Conservation (phyloP, 805 yeast species). For the Starmerella floris region DNA sequence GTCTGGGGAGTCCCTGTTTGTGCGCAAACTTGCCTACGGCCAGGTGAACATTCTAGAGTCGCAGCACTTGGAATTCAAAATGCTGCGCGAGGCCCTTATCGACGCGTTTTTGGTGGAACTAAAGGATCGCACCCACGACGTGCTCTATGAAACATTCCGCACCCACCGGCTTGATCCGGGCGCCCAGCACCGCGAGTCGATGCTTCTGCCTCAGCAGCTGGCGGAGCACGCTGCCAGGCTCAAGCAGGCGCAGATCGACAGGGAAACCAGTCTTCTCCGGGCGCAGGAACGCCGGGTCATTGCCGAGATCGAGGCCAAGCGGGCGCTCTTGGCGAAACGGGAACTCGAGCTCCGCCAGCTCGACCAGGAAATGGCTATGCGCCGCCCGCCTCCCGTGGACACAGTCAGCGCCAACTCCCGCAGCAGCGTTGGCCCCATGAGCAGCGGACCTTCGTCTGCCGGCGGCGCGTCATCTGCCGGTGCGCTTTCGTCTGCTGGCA, state of each 20-base stretch:
- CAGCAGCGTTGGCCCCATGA: background rate
- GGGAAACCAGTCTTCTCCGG: constrained; percentile 30
- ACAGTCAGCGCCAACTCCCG: constrained; percentile 1
- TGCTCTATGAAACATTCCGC: constrained; percentile 58
- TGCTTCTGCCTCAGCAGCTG: constrained; percentile 30
- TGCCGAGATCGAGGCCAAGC: constrained; percentile 29
- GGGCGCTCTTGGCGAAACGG: constrained; percentile 28
- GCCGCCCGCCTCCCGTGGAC: constrained; percentile 11
- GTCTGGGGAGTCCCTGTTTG: constrained; percentile 53
- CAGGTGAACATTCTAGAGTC: constrained; percentile 78
- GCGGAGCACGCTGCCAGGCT: constrained; percentile 30
- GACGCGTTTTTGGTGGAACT: constrained; percentile 76
- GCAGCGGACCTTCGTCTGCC: background rate
- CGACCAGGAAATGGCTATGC: constrained; percentile 22
- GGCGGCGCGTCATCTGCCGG: background rate
- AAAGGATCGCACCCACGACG: constrained; percentile 67
- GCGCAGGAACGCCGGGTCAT: constrained; percentile 30
- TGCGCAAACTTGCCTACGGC: constrained; percentile 84
- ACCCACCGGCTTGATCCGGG: constrained; percentile 21
- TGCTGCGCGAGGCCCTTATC: constrained; percentile 63
- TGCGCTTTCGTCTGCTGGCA: too few relatives aligned
- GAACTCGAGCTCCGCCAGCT: constrained; percentile 31
- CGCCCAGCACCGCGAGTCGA: constrained; percentile 19
- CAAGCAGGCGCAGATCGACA: constrained; percentile 32
- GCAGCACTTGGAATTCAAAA: constrained; percentile 71